Percentiles rank a stretch among this genome's conserved stretches.
Evolutionary conservation across 2,329 filamentous ascomycete genomes (phyloP).

Genomic region (Beauveria sp.): DNA sequence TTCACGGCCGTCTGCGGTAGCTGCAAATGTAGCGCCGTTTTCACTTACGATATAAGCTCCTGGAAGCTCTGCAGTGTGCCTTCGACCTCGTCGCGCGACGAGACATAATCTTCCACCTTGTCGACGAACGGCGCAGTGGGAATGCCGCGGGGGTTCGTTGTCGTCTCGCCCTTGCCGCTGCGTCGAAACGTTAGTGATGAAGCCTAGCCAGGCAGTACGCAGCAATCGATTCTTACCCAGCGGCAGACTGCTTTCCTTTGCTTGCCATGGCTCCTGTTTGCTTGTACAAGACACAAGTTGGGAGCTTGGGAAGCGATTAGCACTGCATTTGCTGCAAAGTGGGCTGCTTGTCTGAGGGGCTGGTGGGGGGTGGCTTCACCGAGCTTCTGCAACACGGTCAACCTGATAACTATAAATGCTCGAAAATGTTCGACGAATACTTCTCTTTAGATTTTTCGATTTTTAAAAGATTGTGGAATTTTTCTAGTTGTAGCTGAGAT

Average conservation of each 20-base stretch:
- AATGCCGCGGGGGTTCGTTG: conserved; percentile 75
- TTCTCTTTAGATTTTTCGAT: too few species aligned
- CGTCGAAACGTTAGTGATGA: background rate
- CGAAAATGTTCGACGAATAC: background rate
- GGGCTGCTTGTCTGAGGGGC: conserved; percentile 20
- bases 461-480: too few species aligned
- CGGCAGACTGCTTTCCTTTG: conserved; percentile 30
- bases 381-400: background rate
- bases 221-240: conserved; percentile 23
- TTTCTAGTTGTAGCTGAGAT: too few species aligned
- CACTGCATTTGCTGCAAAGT: conserved; percentile 21
- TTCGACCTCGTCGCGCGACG: conserved; percentile 71
- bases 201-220: too few species aligned
- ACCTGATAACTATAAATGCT: background rate
- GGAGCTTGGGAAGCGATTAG: conserved; percentile 22
- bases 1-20: background rate
- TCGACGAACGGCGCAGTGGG: conserved; percentile 80
- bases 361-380: conserved; percentile 21
- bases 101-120: conserved; percentile 81
- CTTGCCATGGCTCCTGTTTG: conserved; percentile 30
- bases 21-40: background rate
- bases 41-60: conserved; percentile 80
- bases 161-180: conserved; percentile 38
- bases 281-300: conserved; percentile 15
- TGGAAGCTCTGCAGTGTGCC: conserved; percentile 75